These are phyloP conservation scores for Madurella fahalii DNA, from an alignment of 2,329 filamentous ascomycete genomes.

Conservation along the genomic window DNA sequence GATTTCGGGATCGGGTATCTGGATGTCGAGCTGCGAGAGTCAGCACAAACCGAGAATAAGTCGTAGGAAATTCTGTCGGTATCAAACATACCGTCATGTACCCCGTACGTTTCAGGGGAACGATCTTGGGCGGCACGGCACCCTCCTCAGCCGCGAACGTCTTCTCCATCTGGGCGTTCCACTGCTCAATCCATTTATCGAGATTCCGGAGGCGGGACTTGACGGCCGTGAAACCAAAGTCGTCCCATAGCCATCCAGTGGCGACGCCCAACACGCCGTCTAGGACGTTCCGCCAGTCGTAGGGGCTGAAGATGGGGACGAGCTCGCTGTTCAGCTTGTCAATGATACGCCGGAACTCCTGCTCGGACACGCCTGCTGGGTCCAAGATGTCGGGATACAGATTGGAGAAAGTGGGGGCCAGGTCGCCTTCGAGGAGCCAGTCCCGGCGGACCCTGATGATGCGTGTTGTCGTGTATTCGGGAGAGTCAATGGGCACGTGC, in stretches of 20 bases:
- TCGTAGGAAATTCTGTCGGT: neutral
- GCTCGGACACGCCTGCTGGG: constrained; percentile 73
- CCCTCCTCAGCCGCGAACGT: constrained; percentile 48
- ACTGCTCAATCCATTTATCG: constrained; percentile 79
- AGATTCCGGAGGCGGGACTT: constrained; percentile 68
- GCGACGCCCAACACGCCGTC: constrained; percentile 75
- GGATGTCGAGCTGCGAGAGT: constrained; percentile 65
- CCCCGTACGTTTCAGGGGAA: constrained; percentile 75
- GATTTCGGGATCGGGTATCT: constrained; percentile 75
- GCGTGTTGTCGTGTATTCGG: constrained; percentile 71
- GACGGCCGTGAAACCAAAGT: constrained; percentile 70
- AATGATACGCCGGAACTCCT: constrained; percentile 79
- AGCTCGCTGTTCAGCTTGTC: constrained; percentile 77
- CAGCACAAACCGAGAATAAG: constrained; percentile 18
- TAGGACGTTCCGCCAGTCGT: constrained; percentile 68
- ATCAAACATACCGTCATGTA: constrained; percentile 69
- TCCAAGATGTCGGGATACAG: constrained; percentile 95
- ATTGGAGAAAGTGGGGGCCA: constrained; percentile 91
- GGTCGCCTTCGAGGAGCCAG: constrained; percentile 84
- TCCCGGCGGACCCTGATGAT: constrained; percentile 90
- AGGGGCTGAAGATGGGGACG: constrained; percentile 74
- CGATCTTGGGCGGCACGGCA: constrained; percentile 61
- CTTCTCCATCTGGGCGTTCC: constrained; percentile 72
- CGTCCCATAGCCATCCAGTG: constrained; percentile 95
- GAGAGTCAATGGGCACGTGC: constrained; percentile 75